Evolutionary conservation across 2,329 filamentous ascomycete genomes (phyloP).

Genomic region (Alternaria brassicae): DNA sequence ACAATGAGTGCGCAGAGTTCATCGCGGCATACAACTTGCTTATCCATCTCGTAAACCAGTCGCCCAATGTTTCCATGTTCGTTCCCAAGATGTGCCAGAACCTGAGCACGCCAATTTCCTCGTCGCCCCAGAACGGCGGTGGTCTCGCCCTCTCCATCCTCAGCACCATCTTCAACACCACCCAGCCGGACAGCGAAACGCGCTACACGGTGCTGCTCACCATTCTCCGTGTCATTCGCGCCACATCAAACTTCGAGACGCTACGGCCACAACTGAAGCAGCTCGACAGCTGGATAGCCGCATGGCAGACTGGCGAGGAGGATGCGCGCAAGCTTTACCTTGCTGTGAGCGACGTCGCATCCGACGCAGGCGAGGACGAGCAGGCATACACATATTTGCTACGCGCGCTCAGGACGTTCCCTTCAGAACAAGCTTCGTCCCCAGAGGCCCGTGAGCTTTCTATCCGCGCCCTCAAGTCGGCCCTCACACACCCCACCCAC

Average conservation of each 20-base stretch:
- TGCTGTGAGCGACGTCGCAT: slow-evolving; percentile 80
- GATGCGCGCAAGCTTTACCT: slow-evolving; percentile 86
- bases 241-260: slow-evolving; percentile 73
- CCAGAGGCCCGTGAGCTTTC: slow-evolving; percentile 65
- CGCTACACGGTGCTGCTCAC: slow-evolving; percentile 91
- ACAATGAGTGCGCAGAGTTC: slow-evolving; percentile 68
- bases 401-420: slow-evolving; percentile 79
- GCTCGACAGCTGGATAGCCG: slow-evolving; percentile 79
- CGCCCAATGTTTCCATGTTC: slow-evolving; percentile 82
- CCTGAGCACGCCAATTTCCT: slow-evolving; percentile 81
- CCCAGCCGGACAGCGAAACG: slow-evolving; percentile 69
- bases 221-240: slow-evolving; percentile 82
- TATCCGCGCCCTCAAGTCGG: slow-evolving; percentile 69
- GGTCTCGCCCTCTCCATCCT: slow-evolving; percentile 88
- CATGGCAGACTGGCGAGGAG: slow-evolving; percentile 83
- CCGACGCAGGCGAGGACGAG: slow-evolving; percentile 78
- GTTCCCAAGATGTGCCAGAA: slow-evolving; percentile 88
- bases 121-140: slow-evolving; percentile 83
- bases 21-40: slow-evolving; percentile 96
- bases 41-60: slow-evolving; percentile 89
- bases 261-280: slow-evolving; percentile 83
- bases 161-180: slow-evolving; percentile 98
- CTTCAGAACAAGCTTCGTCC: slow-evolving; percentile 63
- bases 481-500: slow-evolving; percentile 70
- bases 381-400: slow-evolving; percentile 76